These are phyloP conservation scores for Gossypium armourianum DNA, from an alignment of 441 rosid genomes.

Conservation along the genomic window DNA sequence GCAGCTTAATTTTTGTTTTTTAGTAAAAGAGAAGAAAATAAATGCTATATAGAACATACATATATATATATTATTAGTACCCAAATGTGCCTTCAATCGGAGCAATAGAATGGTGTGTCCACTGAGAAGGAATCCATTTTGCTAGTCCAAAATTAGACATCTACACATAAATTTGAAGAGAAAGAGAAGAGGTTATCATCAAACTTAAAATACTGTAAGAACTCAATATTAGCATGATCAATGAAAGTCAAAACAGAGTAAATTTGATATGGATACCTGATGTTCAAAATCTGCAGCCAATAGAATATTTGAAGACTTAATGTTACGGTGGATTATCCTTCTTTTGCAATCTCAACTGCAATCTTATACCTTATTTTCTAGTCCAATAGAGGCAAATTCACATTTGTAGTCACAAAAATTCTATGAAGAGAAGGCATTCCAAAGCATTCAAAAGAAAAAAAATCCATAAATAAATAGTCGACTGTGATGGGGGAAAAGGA, in stretches of 20 bases:
- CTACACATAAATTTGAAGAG: constrained; percentile 19
- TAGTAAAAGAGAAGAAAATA: background rate
- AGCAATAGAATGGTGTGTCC: constrained; percentile 90
- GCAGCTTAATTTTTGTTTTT: background rate
- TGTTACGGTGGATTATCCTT: constrained; percentile 83
- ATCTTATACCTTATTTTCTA: constrained; percentile 71
- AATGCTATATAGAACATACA: background rate
- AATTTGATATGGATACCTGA: constrained; percentile 24
- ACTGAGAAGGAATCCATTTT: constrained; percentile 92
- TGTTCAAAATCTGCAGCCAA: constrained; percentile 67
- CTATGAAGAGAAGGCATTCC: background rate
- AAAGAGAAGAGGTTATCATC: background rate
- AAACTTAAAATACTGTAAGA: background rate
- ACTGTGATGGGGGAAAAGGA: too few relatives aligned
- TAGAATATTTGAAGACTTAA: constrained; percentile 75
- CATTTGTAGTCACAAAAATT: constrained; percentile 30
- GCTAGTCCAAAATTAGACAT: constrained; percentile 93
- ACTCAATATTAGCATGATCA: background rate
- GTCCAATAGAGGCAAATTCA: constrained; percentile 35
- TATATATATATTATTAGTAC: constrained; percentile 26
- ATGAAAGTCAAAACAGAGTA: background rate
- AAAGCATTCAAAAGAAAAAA: background rate
- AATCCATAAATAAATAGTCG: constrained; percentile 2
- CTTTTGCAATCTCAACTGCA: constrained; percentile 67
- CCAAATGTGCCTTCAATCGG: constrained; percentile 97